A percentile compares a stretch with the other conserved stretches of the same genome.
These are phyloP conservation scores for Trebouxia sp. DNA, from an alignment of 139 green algal species.

Conservation along the genomic window DNA sequence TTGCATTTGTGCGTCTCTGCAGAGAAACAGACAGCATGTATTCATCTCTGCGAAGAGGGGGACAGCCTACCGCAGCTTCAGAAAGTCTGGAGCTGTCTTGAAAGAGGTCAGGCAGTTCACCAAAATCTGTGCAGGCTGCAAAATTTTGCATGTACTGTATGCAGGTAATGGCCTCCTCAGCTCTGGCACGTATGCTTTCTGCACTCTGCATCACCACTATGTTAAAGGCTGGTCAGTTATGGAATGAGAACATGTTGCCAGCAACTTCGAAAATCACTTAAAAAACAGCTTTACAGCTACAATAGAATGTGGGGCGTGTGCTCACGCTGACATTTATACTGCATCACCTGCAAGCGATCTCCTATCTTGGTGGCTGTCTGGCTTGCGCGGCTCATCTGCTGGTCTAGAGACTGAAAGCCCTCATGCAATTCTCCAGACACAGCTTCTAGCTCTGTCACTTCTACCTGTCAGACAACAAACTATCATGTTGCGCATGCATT, in stretches of 20 bases:
- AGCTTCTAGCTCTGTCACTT: constrained; percentile 44
- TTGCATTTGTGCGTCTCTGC: too few relatives aligned
- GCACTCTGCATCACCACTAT: constrained; percentile 38
- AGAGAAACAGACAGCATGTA: neutral
- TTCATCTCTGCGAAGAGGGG: too few relatives aligned
- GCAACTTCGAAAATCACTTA: too few relatives aligned
- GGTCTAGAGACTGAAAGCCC: constrained; percentile 53
- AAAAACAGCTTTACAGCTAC: too few relatives aligned
- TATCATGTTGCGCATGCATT: neutral
- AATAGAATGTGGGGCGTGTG: too few relatives aligned
- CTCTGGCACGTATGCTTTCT: constrained; percentile 38
- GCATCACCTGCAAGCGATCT: constrained; percentile 57
- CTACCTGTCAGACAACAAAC: neutral
- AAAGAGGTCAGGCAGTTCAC: constrained; percentile 56
- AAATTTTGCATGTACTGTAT: constrained; percentile 55
- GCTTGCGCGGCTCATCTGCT: constrained; percentile 40
- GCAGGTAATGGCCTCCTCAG: constrained; percentile 40
- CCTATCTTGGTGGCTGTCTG: constrained; percentile 57
- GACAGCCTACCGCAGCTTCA: constrained; percentile 57
- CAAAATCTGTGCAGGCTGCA: constrained; percentile 42
- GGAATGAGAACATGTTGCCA: neutral
- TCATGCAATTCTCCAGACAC: constrained; percentile 39
- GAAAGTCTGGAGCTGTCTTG: constrained; percentile 49
- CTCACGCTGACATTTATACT: too few relatives aligned
- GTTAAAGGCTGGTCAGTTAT: neutral